Base-by-base conservation (phyloP, 2,329 filamentous ascomycete species). In the Westerdykella ornata region DNA sequence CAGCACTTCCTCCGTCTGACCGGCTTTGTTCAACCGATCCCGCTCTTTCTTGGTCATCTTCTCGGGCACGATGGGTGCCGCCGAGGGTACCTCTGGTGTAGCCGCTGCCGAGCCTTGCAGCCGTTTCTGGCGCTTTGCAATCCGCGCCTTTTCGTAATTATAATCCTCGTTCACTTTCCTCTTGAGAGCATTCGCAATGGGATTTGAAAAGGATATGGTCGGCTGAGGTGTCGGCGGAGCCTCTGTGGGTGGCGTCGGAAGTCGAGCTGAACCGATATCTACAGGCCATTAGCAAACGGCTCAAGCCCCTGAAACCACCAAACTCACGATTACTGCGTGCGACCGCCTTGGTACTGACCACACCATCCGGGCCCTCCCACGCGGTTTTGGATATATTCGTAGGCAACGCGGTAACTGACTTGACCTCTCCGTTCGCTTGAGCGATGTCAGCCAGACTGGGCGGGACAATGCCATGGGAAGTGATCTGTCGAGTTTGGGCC, bases 21-120 rank as follows among this genome's bases (percentile, higher is more conserved):
- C 86, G 3, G 74, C 72, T 45, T 87, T 82, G n/a, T 81, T 78
- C 51, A 84, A 76, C 49, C 82, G 84, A 65, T 83, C 87, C 60
- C 84, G 75, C 63, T 95, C 88, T 69, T 96, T 96, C 73, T 96
- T 96, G 4, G 84, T 85, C 38, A 86, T 75, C 3, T 80, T 75
- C 38, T 60, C 58, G 3, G 60, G 60, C 13, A 57, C 39, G 6
- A 61, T 44, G n/a, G 57, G 52, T 1, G 52, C 39, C 13, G 43
- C 39, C 2, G 53, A 50, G 11, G 61, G 52, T 3, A 54, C 44
- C 15, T 64, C 59, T 9, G 48, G 49, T 9, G 60, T 49, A 3
- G 57, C 54, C n/a, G 54, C 49, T 2, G 56, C 47, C 35, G 48
- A 51, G 29, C 56, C 51, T 43, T 55, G 49, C 38, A 48, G 48